Evolutionary conservation across 257 asterid species (phyloP).

Genomic region (Plantago ovata): DNA sequence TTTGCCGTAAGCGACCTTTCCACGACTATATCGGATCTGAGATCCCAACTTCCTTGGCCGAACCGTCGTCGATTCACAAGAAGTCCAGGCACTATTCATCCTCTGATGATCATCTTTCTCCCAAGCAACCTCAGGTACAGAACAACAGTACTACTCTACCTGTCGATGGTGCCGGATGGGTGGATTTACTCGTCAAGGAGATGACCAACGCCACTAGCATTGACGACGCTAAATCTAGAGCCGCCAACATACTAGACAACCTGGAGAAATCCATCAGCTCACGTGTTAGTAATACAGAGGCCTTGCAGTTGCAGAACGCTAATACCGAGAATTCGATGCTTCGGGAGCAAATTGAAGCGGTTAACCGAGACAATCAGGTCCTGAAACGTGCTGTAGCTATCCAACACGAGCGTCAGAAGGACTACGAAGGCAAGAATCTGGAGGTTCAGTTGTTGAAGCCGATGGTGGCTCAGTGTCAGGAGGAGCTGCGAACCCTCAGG

Average conservation of each 20-base stretch:
- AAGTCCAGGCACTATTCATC: too few relatives aligned
- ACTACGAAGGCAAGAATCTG: slow-evolving; percentile 46
- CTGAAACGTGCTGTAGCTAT: slow-evolving; percentile 53
- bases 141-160: slow-evolving; percentile 44
- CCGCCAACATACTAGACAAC: slow-evolving; percentile 50
- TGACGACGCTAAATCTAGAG: slow-evolving; percentile 71
- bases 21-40: too few relatives aligned
- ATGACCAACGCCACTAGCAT: slow-evolving; percentile 65
- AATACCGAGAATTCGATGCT: slow-evolving; percentile 44
- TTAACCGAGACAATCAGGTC: slow-evolving; percentile 43
- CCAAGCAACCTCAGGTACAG: slow-evolving; percentile 2
- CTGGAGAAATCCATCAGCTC: slow-evolving; percentile 63
- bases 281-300: slow-evolving; percentile 32
- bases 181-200: slow-evolving; percentile 66
- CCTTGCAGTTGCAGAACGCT: too few relatives aligned
- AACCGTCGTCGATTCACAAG: too few relatives aligned
- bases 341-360: slow-evolving; percentile 52
- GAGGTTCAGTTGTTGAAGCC: slow-evolving; percentile 63
- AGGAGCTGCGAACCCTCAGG: too few relatives aligned
- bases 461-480: too few relatives aligned
- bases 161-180: slow-evolving; percentile 76
- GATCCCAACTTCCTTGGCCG: too few relatives aligned
- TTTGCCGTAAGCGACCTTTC: too few relatives aligned
- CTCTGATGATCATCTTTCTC: too few relatives aligned
- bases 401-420: slow-evolving; percentile 78